Base-by-base conservation (phyloP, 2,329 filamentous ascomycete species). In the Ophiostoma pallidulum region DNA sequence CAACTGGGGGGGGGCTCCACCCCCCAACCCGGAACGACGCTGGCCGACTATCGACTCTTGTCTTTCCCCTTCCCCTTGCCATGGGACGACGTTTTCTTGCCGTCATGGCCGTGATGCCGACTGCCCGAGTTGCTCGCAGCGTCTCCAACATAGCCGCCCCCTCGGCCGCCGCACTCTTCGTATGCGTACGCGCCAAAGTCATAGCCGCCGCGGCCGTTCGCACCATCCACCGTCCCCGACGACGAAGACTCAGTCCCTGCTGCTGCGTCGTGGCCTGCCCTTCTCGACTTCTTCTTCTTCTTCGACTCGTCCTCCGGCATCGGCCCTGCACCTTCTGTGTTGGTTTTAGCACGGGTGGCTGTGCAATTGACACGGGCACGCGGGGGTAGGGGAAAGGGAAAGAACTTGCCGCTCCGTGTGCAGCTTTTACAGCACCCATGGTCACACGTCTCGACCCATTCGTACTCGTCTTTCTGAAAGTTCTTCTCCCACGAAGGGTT, bases 381-480 rank as follows among this genome's bases (percentile, higher is more conserved):
- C n/a, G n/a, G n/a, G n/a, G n/a, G n/a, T n/a, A n/a, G n/a, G n/a
- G n/a, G n/a, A n/a, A n/a, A n/a, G n/a, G n/a, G n/a, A 19, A 4
- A 9, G 9, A 18, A 63, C 70, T 59, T 54, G 73, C 71, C 56
- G 36, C 67, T 66, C 40, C 64, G 64, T 22, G 62, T 66, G 52
- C 74, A 77, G 22, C 66, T 64, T 45, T 62, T 65, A 56, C 74
- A 78, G 54, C 73, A 77, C 13, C 70, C 71, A 50, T 78, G 74
- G 45, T 73, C 71, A 48, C 74, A 78, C 2, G 66, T 61, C 46
- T 69, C 62, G 40, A 66, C 58, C 18, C 62, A 57, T 46, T 71
- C 67, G 18, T 60, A 53, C 10, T 58, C 57, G 45, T 57, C 57
- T 1, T 60, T 63, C 10, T 63, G 54, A 7, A 58, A 51, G 49